Conservation (phyloP, 1,284 basidiomycete genomes). For the Mycocalia duriaeana region DNA sequence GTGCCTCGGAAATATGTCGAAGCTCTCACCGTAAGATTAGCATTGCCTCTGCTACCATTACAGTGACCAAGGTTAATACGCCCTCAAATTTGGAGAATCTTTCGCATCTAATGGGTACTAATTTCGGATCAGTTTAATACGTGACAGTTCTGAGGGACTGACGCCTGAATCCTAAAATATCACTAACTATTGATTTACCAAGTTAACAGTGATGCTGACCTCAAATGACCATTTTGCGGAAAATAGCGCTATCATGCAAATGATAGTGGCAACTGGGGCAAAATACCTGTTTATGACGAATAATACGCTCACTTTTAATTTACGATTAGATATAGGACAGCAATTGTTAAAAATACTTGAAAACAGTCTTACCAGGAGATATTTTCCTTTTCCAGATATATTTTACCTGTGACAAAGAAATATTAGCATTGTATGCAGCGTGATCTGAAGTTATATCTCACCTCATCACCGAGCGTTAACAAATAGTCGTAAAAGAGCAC, state of each 20-base stretch:
- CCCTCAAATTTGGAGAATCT: neutral
- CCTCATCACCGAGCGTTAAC: neutral
- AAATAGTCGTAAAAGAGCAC: neutral
- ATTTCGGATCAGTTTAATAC: too few species aligned
- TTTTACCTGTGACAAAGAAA: neutral
- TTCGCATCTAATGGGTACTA: neutral
- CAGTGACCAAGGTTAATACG: neutral
- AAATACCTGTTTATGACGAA: neutral
- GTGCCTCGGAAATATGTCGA: neutral
- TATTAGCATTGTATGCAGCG: neutral
- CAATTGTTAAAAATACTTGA: neutral
- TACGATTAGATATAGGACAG: neutral
- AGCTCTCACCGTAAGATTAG: neutral
- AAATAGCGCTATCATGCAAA: neutral
- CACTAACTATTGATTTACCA: too few species aligned
- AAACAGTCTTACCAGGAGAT: neutral
- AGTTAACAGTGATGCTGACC: too few species aligned
- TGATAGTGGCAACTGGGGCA: neutral
- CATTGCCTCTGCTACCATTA: constrained; percentile 1
- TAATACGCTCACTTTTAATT: neutral
- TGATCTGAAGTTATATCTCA: neutral
- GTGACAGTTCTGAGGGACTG: too few species aligned
- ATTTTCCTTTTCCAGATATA: constrained; percentile 1
- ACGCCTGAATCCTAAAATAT: too few species aligned
- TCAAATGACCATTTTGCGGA: neutral